These are phyloP conservation scores for Neurospora sp. DNA, from an alignment of 495 filamentous ascomycete genomes.

Conservation along the genomic window DNA sequence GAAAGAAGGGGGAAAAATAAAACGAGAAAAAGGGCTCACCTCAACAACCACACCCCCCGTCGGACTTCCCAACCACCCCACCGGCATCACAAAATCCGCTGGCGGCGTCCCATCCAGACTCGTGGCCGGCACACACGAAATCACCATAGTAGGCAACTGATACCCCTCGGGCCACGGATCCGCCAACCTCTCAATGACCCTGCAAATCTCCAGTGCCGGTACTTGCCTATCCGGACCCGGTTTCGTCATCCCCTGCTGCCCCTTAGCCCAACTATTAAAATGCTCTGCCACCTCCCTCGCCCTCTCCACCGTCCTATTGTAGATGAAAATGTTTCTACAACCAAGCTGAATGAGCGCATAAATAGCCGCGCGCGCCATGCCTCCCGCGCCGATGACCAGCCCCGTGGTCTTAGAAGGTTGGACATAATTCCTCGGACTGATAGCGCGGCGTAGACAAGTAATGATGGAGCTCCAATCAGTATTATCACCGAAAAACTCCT, in stretches of 20 bases:
- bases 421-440: conserved; percentile 71
- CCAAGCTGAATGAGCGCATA: conserved; percentile 73
- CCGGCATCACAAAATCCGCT: conserved; percentile 66
- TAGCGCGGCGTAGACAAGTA: conserved; percentile 58
- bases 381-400: conserved; percentile 69
- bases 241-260: conserved; percentile 26
- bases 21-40: too few species aligned
- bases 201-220: conserved; percentile 37
- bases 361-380: conserved; percentile 71
- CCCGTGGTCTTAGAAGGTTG: conserved; percentile 55
- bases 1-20: too few species aligned
- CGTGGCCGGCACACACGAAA: conserved; percentile 66
- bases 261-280: conserved; percentile 47
- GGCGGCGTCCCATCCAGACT: conserved; percentile 51
- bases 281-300: conserved; percentile 60
- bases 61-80: conserved; percentile 62
- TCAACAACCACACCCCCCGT: conserved; percentile 78
- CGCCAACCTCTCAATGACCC: conserved; percentile 47
- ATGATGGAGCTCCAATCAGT: conserved; percentile 73
- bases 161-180: conserved; percentile 56
- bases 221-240: background rate
- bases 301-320: conserved; percentile 54
- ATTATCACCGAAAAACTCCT: conserved; percentile 72
- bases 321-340: conserved; percentile 69
- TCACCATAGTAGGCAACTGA: conserved; percentile 62